Evolutionary conservation across 345 rosid genomes (phyloP), one percentile per base, ranked within the genome.

Genomic region (Eucalyptus cloeziana): DNA sequence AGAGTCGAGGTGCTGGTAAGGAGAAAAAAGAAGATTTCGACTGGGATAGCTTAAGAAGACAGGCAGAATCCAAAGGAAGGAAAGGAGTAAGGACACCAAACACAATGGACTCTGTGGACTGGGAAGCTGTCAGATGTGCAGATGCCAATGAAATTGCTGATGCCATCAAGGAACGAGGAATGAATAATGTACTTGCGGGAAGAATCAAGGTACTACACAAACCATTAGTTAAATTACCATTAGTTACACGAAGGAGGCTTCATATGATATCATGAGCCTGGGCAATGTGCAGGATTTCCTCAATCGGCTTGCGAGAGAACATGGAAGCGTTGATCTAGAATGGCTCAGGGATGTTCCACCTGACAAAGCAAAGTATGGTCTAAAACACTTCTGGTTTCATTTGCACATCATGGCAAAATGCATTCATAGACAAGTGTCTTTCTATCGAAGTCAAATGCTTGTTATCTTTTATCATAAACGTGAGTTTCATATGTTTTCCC

Each of bases 331-430:
- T 44, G 96, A 98, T 92, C 95, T 98, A 43, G 99, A 98, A 94
- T 97, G 99, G 99, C 90, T 98, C 91, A 95, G 99, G 91, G 98
- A 96, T 56, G 95, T 96, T 87, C 97, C 99, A n/a, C 98, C 99
- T 1, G 97, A 96, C 89, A 93, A 94, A 91, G 98, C 97, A 92
- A 98, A 98, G 99, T 98, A 93, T 94, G 92, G 89, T 89, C 81
- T 86, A 85, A 89, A 88, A 89, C 88, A 90, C 37, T 50, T 86
- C 22, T 64, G 43, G 25, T 27, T 40, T 64, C 51, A 89, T 89
- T 86, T 30, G 86, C 60, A 51, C 62, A 62, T 87, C 50, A 69
- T 88, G 64, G 60, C 17, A 52, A 86, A 86, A 86, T 54, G 69
- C 44, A 54, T 60, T 86, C 87, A 54, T 54, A 21, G 67, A 86